Base-by-base conservation (phyloP, 257 asterid genomes). In the Nicotiana noctiflora region DNA sequence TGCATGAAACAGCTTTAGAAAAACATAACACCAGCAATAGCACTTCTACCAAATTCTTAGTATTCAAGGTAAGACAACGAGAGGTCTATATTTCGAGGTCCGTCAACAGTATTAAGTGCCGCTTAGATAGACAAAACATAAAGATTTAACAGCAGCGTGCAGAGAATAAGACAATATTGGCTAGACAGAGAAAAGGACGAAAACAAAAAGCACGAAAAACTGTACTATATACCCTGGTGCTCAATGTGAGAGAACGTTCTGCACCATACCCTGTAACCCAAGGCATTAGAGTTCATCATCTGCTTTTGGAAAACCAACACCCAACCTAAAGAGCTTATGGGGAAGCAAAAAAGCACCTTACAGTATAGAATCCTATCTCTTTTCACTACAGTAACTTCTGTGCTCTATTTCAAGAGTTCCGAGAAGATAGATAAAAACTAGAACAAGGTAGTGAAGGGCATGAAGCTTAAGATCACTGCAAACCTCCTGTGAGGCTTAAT, bases 31-130 rank as follows among this genome's bases (percentile, higher is more conserved):
- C n/a, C 76, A 67, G 76, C 17, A n/a, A 37, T 34, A 67, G 55
- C 76, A 68, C 56, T 40, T 19, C 21, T 37, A 68, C 32, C n/a
- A 68, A 68, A 68, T 68, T 40, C 12, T 40, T 37, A n/a, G 76
- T n/a, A 68, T 68, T 68, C 76, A 40, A 68, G 56, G 76, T 40
- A 68, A 68, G 56, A n/a, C 44, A 68, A 40, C 76, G 44, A 68
- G 27, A 19, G 31, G 18, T 68, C 56, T 68, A 68, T 37, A 40
- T 37, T 29, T 68, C 6, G 56, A 37, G 32, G 76, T 68, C 76
- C n/a, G 19, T 67, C 55, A 67, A 67, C 31, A 37, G 19, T 68
- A 40, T 37, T 68, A 68, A 37, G 8, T 37, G 40, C 56, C 21
- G 32, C 18, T 68, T 68, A 37, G 55, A 34, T 67, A 67, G 53